Base-by-base conservation (phyloP, 768 basidiomycete genomes). In the Auriscalpium vulgare region DNA sequence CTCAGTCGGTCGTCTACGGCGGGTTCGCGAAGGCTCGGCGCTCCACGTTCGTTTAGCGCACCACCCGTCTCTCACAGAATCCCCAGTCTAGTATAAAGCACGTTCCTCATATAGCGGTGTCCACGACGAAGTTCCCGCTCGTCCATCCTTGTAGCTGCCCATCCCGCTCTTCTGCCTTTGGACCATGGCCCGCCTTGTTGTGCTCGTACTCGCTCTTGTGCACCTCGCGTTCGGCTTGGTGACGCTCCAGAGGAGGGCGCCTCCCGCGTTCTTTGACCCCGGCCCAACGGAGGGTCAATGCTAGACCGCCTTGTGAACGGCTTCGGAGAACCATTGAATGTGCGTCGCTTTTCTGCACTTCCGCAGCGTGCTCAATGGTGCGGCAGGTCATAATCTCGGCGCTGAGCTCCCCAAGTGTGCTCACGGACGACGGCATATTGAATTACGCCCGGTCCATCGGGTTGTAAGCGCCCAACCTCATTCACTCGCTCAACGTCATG, bases 271-370 rank as follows among this genome's bases (percentile, higher is more conserved):
- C 44, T 47, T 36, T n/a, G 21, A 54, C 53, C 53, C 14, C 23
- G 34, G 35, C 34, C 7, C n/a, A 14, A 19, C 11, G 53, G 53
- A n/a, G 53, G 53, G 8, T 47, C 46, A 9, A 21, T 37, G 36
- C 37, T 57, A n/a, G 51, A 57, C 51, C 8, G 29, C 14, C 11
- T 36, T 7, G 44, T 19, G 37, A 21, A 19, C 23, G 43, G 45
- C 8, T 35, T 47, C 13, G 61, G 61, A 17, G 61, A 60, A 35
- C 61, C 59, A 47, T 52, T 62, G 46, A 62, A 62, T 34, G 61
- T 62, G 37, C 44, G 49, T 19, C 13, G 8, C n/a, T 40, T 3
- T 10, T 6, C 34, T 46, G 16, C 35, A 1, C 21, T 37, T 40
- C 3, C 34, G 19, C 40, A 34, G 34, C 13, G 29, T 37, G 23